Conservation (phyloP, 139 green algal genomes). For the Chara braunii region DNA sequence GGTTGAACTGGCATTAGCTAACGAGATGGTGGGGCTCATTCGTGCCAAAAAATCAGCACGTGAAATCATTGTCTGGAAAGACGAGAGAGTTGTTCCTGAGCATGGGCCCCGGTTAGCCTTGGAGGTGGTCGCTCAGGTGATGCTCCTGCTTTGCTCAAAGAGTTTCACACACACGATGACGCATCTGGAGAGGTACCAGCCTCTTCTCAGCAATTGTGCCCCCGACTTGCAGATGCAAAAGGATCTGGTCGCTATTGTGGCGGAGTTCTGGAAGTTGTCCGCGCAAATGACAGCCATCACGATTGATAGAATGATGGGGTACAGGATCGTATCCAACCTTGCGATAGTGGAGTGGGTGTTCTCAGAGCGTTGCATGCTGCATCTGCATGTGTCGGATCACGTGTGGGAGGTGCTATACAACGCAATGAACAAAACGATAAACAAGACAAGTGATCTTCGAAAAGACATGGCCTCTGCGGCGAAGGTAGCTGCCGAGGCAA, state of each 20-base stretch:
- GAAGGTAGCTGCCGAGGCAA: not conserved
- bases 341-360: slow-evolving; percentile 26
- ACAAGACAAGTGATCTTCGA: slow-evolving; percentile 17
- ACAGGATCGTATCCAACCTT: slow-evolving; percentile 28
- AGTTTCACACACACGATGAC: slow-evolving; percentile 71
- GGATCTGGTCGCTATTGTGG: slow-evolving; percentile 1
- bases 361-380: not conserved
- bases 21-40: slow-evolving; percentile 9
- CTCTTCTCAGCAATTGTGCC: slow-evolving; percentile 41
- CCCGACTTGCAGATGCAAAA: slow-evolving; percentile 9
- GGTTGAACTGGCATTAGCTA: slow-evolving; percentile 13
- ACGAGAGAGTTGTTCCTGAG: slow-evolving; percentile 25
- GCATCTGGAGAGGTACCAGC: slow-evolving; percentile 65
- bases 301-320: slow-evolving; percentile 32
- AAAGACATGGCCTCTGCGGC: slow-evolving; percentile 14
- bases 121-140: slow-evolving; percentile 48
- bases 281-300: slow-evolving; percentile 25
- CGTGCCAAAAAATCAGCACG: slow-evolving; percentile 6
- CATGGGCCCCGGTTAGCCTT: slow-evolving; percentile 36
- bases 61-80: slow-evolving; percentile 34
- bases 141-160: slow-evolving; percentile 71
- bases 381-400: slow-evolving; percentile 23
- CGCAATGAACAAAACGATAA: slow-evolving; percentile 29
- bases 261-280: slow-evolving; percentile 5
- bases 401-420: slow-evolving; percentile 38